phyloP scores from a whole-genome alignment of 805 yeast genomes.

The Blastobotrys attinorum region DNA sequence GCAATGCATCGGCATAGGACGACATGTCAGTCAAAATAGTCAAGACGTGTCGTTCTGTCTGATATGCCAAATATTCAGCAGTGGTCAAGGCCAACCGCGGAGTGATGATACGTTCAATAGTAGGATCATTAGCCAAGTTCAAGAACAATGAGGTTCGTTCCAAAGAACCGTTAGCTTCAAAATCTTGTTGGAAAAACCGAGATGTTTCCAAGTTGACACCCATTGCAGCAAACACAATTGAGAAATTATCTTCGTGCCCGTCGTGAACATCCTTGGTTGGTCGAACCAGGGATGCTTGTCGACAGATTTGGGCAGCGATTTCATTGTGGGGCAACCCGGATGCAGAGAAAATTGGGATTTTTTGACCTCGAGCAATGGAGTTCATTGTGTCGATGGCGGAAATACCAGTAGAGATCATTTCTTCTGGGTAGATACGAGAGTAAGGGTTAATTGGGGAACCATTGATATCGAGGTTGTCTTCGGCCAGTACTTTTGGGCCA shows the following conservation, averaged over 20 bases:
- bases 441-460: conserved; percentile 98
- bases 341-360: conserved; percentile 97
- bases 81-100: conserved; percentile 98
- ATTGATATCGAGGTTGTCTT: conserved; percentile 95
- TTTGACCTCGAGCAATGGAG: conserved; percentile 99
- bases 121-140: conserved; percentile 98
- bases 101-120: conserved; percentile 98
- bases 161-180: conserved; percentile 96
- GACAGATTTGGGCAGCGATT: conserved; percentile 99
- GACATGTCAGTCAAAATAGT: conserved; percentile 99
- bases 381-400: conserved; percentile 99
- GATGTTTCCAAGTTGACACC: conserved; percentile 99
- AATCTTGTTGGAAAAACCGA: conserved; percentile 97
- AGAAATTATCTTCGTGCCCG: conserved; percentile 99
- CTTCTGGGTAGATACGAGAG: conserved; percentile 98
- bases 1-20: conserved; percentile 98
- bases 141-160: conserved; percentile 96
- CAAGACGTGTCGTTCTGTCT: conserved; percentile 97
- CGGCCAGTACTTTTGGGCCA: conserved; percentile 98
- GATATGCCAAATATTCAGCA: conserved; percentile 97
- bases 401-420: conserved; percentile 98
- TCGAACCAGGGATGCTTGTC: conserved; percentile 98
- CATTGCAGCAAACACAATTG: conserved; percentile 99
- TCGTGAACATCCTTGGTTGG: conserved; percentile 99
- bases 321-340: conserved; percentile 99